Evolutionary conservation across 2,329 filamentous ascomycete genomes (phyloP).

Genomic region (Aspergillus sp.): DNA sequence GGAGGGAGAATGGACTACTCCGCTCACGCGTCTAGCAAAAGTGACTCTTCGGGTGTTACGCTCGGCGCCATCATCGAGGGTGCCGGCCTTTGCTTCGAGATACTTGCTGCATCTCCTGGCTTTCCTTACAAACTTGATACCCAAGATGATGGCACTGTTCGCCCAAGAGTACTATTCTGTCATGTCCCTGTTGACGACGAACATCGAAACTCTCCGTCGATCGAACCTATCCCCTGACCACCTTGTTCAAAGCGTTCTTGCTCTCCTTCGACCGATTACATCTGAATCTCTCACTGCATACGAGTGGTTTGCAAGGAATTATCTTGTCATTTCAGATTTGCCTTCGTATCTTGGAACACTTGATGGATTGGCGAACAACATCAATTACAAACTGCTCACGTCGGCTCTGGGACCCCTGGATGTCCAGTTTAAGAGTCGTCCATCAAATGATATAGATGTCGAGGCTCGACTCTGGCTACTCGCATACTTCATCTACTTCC

Average conservation of each 20-base stretch:
- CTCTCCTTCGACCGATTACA: slow-evolving; percentile 37
- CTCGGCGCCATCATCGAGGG: slow-evolving; percentile 15
- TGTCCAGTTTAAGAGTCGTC: slow-evolving; percentile 16
- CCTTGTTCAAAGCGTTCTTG: slow-evolving; percentile 31
- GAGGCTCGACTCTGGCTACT: slow-evolving; percentile 50
- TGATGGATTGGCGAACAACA: slow-evolving; percentile 37
- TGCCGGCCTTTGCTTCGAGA: slow-evolving; percentile 19
- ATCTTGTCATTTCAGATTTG: slow-evolving; percentile 42
- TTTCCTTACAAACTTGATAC: slow-evolving; percentile 33
- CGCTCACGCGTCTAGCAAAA: slow-evolving; percentile 32
- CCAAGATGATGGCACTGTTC: slow-evolving; percentile 33
- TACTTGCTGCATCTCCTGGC: slow-evolving; percentile 29
- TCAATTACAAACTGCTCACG: slow-evolving; percentile 47
- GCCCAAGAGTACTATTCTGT: slow-evolving; percentile 34
- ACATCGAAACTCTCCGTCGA: slow-evolving; percentile 12
- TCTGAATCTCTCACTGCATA: slow-evolving; percentile 40
- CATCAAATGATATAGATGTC: slow-evolving; percentile 27
- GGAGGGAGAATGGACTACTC: slow-evolving; percentile 35
- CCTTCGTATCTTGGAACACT: slow-evolving; percentile 31
- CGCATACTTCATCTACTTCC: slow-evolving; percentile 54
- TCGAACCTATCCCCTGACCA: slow-evolving; percentile 19
- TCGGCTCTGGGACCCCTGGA: slow-evolving; percentile 30
- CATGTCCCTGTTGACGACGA: slow-evolving; percentile 31
- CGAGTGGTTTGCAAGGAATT: slow-evolving; percentile 38
- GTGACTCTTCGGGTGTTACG: slow-evolving; percentile 29